Percentiles rank a stretch among this genome's conserved stretches.
Evolutionary conservation across 371 early-diverging fungal species (phyloP).

Genomic region (Mucor plumbeus): DNA sequence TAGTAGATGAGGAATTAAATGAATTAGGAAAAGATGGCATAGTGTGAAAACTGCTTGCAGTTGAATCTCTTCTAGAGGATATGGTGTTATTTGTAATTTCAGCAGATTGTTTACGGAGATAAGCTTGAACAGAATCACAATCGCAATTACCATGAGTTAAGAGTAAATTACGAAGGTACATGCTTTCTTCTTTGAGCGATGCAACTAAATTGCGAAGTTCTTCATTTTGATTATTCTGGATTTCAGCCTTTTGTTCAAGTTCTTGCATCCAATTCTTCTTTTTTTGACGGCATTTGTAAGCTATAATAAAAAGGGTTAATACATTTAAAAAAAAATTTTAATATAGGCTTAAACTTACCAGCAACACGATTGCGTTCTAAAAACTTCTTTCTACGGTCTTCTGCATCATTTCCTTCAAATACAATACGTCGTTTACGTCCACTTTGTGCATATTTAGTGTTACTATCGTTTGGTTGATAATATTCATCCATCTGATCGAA

Average conservation of each 20-base stretch:
- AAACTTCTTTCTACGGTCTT: slow-evolving; percentile 48
- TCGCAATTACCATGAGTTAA: slow-evolving; percentile 64
- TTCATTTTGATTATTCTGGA: slow-evolving; percentile 59
- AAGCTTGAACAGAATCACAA: slow-evolving; percentile 53
- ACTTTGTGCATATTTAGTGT: slow-evolving; percentile 11
- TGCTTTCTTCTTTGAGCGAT: slow-evolving; percentile 70
- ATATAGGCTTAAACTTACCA: slow-evolving; percentile 37
- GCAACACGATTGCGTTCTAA: slow-evolving; percentile 73
- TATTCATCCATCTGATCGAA: not conserved
- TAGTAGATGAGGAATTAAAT: not conserved
- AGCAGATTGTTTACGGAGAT: slow-evolving; percentile 31
- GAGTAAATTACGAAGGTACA: slow-evolving; percentile 66
- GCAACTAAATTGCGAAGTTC: slow-evolving; percentile 56
- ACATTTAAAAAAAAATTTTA: not conserved
- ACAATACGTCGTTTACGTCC: slow-evolving; percentile 40
- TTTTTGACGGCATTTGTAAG: slow-evolving; percentile 81
- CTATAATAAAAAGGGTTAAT: slow-evolving; percentile 28
- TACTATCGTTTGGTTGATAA: not conserved
- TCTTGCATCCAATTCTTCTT: slow-evolving; percentile 77
- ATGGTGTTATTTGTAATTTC: slow-evolving; percentile 24
- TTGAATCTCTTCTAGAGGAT: slow-evolving; percentile 16
- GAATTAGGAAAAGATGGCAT: slow-evolving; percentile 5
- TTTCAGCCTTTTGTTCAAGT: slow-evolving; percentile 64
- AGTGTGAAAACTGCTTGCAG: not conserved
- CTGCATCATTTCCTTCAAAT: slow-evolving; percentile 44